Evolutionary conservation across 208 protist genomes (phyloP), one percentile per base, ranked within the genome.

Genomic region (Strigomonas culicis): DNA sequence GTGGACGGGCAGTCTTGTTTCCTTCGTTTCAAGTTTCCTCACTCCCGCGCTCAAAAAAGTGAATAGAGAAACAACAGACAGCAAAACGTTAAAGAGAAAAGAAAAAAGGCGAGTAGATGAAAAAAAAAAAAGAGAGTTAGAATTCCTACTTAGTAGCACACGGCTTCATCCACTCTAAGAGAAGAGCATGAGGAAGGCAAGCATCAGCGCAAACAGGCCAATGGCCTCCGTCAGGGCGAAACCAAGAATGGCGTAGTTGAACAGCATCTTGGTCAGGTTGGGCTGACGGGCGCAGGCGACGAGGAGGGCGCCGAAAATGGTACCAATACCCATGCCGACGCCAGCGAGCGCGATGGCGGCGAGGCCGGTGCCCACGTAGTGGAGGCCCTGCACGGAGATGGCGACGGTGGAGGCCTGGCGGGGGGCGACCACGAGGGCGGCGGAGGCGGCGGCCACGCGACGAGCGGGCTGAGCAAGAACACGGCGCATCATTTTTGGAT

Each of bases 161-260:
- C 6, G 24, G 13, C 31, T 25, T 27, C 50, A 60, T n/a, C 8
- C 59, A 39, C 66, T 78, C 74, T 89, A 89, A 27, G 82, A 85
- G 82, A 89, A 89, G 75, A 89, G 79, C 82, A 89, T 90, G 69
- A 90, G 70, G 71, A 90, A 90, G 66, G 84, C 84, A 41, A 86
- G 72, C 80, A 90, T 84, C 53, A 86, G 77, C 4, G 80, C 77
- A 67, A 90, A 90, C 64, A 90, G 80, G 32, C 80, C 84, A 67
- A 90, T 86, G 53, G 84, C 84, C 78, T 90, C 84, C 22, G 84
- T 87, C 75, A 90, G 75, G 71, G 84, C 84, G 72, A 90, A 90
- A 25, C 84, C 84, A 2, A 90, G 80, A 84, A 90, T 86, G 70
- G 80, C 80, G 72, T 90, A 90, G 72, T 86, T 86, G 70, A 90